phyloP scores from a whole-genome alignment of 306 rosid species.

The Malus orientalis region DNA sequence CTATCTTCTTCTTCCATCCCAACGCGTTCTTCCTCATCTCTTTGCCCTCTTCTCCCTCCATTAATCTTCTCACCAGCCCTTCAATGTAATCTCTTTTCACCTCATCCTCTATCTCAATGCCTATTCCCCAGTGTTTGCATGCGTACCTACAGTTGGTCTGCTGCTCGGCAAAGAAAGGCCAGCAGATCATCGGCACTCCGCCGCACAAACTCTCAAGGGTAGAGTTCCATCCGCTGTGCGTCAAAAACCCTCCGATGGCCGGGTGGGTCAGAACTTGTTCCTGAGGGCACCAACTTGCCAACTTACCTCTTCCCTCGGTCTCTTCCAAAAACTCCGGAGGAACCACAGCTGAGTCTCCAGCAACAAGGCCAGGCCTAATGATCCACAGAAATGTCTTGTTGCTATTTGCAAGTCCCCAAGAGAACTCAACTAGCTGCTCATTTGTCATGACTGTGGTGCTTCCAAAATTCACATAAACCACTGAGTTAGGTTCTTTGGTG shows the following conservation, averaged over 20 bases:
- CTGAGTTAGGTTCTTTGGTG: constrained; percentile 23
- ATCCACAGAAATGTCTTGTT: constrained; percentile 43
- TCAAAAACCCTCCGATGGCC: constrained; percentile 52
- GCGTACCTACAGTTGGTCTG: constrained; percentile 54
- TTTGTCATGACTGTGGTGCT: constrained; percentile 54
- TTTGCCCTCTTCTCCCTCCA: constrained; percentile 40
- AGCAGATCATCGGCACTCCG: constrained; percentile 56
- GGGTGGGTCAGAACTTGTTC: constrained; percentile 51
- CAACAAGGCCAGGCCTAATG: constrained; percentile 47
- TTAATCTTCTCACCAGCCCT: constrained; percentile 34
- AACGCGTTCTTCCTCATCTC: constrained; percentile 31
- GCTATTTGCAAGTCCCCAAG: constrained; percentile 70
- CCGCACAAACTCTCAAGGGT: constrained; percentile 51
- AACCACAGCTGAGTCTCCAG: constrained; percentile 6
- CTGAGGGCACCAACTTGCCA: constrained; percentile 59
- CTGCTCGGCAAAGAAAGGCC: constrained; percentile 72
- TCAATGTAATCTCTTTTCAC: constrained; percentile 32
- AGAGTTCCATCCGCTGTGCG: constrained; percentile 75
- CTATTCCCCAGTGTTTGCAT: constrained; percentile 57
- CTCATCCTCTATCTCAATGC: constrained; percentile 46
- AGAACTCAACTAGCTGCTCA: constrained; percentile 49
- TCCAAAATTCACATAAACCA: constrained; percentile 68
- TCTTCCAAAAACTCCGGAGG: constrained; percentile 29
- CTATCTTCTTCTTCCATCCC: constrained; percentile 38
- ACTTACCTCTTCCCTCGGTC: constrained; percentile 25